Evolutionary conservation across 106 monocot species (phyloP), one percentile per base, ranked within the genome.

Genomic region (Acorus gramineus): DNA sequence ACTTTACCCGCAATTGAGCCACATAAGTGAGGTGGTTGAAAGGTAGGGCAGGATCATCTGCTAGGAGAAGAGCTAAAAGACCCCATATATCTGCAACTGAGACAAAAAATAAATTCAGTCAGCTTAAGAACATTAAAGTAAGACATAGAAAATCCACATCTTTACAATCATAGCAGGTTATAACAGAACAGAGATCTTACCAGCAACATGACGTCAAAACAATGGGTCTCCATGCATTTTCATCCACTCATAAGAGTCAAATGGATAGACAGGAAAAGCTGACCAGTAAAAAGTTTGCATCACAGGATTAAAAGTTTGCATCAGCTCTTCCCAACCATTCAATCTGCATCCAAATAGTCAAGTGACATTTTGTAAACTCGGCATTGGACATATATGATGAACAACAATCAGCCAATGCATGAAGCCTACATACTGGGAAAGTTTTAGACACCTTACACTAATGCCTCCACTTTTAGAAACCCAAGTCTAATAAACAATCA

Each of bases 11-110:
- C 71, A 92, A 65, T 63, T 85, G 81, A 63, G 59, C 57, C 65
- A 79, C 82, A 55, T 92, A 92, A 6, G 84, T 73, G 44, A 71
- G 59, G 63, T 87, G 87, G 74, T 85, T 75, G 63, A 92, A 92
- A 73, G 92, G 87, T 60, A 92, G 47, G 49, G 87, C 55, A 46
- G 65, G 70, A 47, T 87, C 84, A 77, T 87, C 82, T 44, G 92
- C 84, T 48, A 92, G 72, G 57, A 60, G 81, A 80, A 92, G 76
- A 43, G 67, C 80, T 56, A 87, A 46, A 28, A 92, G 87, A 63
- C 92, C 92, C 92, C 84, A 92, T 64, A 92, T 76, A 70, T 87
- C 92, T 51, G 87, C 72, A 72, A 81, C 92, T 92, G 80, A 50
- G 53, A 28, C 61, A 62, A 71, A 2, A 72, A 7, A 65, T 1